Evolutionary conservation across 768 basidiomycete species (phyloP), one percentile per base, ranked within the genome.

Genomic region (Tricholomella constricta): DNA sequence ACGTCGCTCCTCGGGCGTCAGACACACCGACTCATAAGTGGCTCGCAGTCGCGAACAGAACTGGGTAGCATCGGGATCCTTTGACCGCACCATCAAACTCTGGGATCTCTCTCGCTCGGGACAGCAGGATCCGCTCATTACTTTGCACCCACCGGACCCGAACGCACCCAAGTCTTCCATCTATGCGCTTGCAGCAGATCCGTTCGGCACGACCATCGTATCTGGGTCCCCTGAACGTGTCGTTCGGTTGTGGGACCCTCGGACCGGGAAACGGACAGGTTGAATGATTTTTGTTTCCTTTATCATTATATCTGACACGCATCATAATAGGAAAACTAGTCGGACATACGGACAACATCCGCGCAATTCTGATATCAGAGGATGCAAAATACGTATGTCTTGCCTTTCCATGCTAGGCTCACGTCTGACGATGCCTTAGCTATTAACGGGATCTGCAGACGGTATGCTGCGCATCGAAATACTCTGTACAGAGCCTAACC

Each of bases 341-440:
- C 6, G 96, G 96, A 0, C 96, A 99, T 67, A 96, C 96, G 0
- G 97, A 99, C 69, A 98, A 98, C 61, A 94, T 99, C 54, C 81
- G 96, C 8, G 84, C 92, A 4, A 88, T 98, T 38, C 69, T 95
- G 19, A 78, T 98, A 1, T 91, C 91, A 5, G 93, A 94, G 25
- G 95, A 98, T 68, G 86, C 91, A 20, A 82, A 83, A 83, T 94
- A 93, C 69, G 92, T 95, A 65, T 69, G 92, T 75, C 2, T 7
- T 32, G 15, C 19, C 14, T 34, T 49, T 29, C 22, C 31, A 6
- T 19, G 37, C 40, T 51, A 11, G 41, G 35, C 48, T 34, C 41
- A 45, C 4, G 50, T 57, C 58, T 62, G 22, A 52, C 25, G 26
- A 17, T 15, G 26, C 29, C 43, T 57, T 44, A 90, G 90, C 72